Conservation (phyloP, 83 land plant species). For the Thuja plicata region DNA sequence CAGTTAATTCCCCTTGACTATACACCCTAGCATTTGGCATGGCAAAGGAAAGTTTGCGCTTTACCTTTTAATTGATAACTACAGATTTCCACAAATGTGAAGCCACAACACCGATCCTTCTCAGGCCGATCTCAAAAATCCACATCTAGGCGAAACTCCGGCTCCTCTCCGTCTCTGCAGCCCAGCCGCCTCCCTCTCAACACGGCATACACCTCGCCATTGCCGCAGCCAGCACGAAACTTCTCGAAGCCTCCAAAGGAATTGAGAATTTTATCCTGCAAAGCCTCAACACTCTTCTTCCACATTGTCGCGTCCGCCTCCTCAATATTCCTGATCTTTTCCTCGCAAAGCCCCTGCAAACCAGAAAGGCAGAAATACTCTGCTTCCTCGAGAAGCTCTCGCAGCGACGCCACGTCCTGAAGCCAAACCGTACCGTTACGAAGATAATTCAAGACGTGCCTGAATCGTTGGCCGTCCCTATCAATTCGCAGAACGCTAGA, state of each 20-base stretch:
- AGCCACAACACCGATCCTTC: not conserved
- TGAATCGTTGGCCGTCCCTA: slow-evolving; percentile 29
- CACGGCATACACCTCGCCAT: slow-evolving; percentile 30
- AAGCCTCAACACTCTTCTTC: slow-evolving; percentile 9
- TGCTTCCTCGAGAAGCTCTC: slow-evolving; percentile 39
- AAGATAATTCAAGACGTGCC: slow-evolving; percentile 39
- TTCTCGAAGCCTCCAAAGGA: slow-evolving; percentile 9
- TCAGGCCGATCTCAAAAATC: slow-evolving; percentile 22
- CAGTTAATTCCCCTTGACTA: not conserved
- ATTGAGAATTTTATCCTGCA: slow-evolving; percentile 14
- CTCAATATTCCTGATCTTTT: slow-evolving; percentile 23
- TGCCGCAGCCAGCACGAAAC: not conserved
- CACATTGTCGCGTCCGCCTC: slow-evolving; percentile 19
- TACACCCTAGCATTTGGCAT: not conserved
- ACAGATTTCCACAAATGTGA: not conserved
- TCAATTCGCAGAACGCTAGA: slow-evolving; percentile 18
- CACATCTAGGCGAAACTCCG: slow-evolving; percentile 32
- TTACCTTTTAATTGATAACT: not conserved
- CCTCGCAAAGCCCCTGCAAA: slow-evolving; percentile 30
- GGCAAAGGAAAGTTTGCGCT: not conserved
- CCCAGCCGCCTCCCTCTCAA: slow-evolving; percentile 27
- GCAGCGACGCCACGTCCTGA: slow-evolving; percentile 19
- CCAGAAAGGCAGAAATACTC: slow-evolving; percentile 24
- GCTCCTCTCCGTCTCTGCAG: slow-evolving; percentile 13
- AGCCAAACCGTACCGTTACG: slow-evolving; percentile 42